Percentiles rank a stretch among this genome's conserved stretches.
phyloP scores from a whole-genome alignment of 2,329 filamentous ascomycete species.

The Emergomyces orientalis region DNA sequence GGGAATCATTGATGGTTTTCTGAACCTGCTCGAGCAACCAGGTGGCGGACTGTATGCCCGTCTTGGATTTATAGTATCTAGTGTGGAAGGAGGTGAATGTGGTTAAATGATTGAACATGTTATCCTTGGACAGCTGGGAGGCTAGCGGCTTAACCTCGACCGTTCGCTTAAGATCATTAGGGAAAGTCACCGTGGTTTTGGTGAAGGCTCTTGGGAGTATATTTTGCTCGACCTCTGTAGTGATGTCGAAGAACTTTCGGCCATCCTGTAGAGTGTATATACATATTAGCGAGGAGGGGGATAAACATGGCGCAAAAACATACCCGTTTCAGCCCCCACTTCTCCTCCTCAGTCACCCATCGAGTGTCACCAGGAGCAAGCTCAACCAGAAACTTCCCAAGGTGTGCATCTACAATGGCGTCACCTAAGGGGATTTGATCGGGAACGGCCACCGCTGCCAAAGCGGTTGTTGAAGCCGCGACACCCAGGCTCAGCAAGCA shows the following conservation, averaged over 20 bases:
- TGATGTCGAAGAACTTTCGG: slow-evolving; percentile 90
- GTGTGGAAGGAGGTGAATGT: slow-evolving; percentile 54
- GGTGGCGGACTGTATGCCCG: slow-evolving; percentile 71
- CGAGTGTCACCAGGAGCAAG: slow-evolving; percentile 69
- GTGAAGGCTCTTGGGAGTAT: slow-evolving; percentile 43
- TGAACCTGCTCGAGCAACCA: slow-evolving; percentile 75
- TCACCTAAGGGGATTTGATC: slow-evolving; percentile 24
- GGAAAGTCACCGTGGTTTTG: slow-evolving; percentile 50
- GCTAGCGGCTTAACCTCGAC: slow-evolving; percentile 59
- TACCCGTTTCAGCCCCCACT: slow-evolving; percentile 82
- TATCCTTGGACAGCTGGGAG: slow-evolving; percentile 59
- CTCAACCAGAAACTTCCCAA: slow-evolving; percentile 68
- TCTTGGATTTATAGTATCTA: slow-evolving; percentile 49
- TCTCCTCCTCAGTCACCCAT: slow-evolving; percentile 91
- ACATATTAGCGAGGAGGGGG: not conserved
- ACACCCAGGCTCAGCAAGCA: slow-evolving; percentile 28
- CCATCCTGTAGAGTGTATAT: slow-evolving; percentile 59
- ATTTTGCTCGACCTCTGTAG: slow-evolving; percentile 52
- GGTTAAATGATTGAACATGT: slow-evolving; percentile 70
- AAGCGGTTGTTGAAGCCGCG: slow-evolving; percentile 24
- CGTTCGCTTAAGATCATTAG: slow-evolving; percentile 55
- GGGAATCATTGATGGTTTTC: slow-evolving; percentile 59
- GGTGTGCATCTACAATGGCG: slow-evolving; percentile 17
- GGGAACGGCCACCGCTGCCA: slow-evolving; percentile 27
- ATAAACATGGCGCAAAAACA: slow-evolving; percentile 22